Conservation (phyloP, 176 grass and related monocot genomes). For the Aegilops speltoides region DNA sequence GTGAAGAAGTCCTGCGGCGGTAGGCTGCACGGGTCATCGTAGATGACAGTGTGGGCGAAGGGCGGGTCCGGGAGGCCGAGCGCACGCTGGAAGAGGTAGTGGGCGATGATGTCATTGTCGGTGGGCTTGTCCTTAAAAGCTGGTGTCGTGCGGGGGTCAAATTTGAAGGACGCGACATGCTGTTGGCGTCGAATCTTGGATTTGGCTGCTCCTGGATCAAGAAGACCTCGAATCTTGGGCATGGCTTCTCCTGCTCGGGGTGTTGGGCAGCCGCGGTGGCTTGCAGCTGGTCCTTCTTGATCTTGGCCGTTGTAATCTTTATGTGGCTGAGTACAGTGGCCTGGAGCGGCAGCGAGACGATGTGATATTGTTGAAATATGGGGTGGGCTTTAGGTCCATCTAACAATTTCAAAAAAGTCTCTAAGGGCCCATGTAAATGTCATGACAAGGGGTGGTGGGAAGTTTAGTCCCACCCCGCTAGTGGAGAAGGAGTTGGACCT, state of each 20-base stretch:
- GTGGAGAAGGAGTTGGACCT: too few species aligned
- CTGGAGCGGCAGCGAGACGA: neutral
- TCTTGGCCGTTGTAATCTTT: neutral
- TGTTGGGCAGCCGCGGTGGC: too few species aligned
- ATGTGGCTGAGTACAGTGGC: neutral
- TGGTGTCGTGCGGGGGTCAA: neutral
- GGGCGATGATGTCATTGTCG: neutral
- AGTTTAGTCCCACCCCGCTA: too few species aligned
- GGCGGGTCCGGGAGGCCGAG: neutral
- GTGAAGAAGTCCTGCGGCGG: neutral
- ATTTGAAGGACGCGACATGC: neutral
- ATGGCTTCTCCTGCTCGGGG: neutral
- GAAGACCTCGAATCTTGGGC: neutral
- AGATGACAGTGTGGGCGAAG: neutral
- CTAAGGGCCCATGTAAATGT: too few species aligned
- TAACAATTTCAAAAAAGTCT: too few species aligned
- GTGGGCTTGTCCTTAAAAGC: neutral
- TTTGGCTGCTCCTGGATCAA: neutral
- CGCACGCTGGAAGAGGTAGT: neutral
- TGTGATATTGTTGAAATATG: neutral
- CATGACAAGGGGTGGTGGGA: too few species aligned
- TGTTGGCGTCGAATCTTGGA: neutral
- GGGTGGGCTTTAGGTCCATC: too few species aligned
- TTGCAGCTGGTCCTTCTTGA: too few species aligned
- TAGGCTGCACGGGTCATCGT: neutral